These are phyloP conservation scores for Penicillium herquei DNA, from an alignment of 495 filamentous ascomycete species.

Conservation along the genomic window DNA sequence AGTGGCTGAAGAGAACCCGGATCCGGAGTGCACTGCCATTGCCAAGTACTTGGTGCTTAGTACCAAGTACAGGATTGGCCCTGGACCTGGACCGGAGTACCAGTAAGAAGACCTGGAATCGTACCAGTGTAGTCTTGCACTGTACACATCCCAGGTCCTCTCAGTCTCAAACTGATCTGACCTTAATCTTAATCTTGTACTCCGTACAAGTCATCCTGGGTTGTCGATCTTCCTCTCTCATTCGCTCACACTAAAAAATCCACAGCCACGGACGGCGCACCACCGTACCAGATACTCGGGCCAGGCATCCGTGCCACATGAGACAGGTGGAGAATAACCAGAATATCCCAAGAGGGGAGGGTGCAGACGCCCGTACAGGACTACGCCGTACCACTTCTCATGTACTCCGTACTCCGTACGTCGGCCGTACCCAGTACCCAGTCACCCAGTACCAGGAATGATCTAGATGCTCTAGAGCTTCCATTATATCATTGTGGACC, in stretches of 20 bases:
- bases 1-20: too few species aligned
- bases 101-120: too few species aligned
- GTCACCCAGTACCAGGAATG: too few species aligned
- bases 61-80: not conserved
- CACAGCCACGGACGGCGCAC: slow-evolving; percentile 22
- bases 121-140: too few species aligned
- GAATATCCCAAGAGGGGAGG: not conserved
- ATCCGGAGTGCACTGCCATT: too few species aligned
- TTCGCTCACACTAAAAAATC: slow-evolving; percentile 15
- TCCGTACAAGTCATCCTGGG: not conserved
- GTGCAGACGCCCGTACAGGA: not conserved
- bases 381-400: not conserved
- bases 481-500: not conserved
- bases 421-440: too few species aligned
- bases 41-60: not conserved
- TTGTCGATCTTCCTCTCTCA: slow-evolving; percentile 7
- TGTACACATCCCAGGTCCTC: too few species aligned
- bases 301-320: slow-evolving; percentile 11
- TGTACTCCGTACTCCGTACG: too few species aligned
- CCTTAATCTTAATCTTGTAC: not conserved
- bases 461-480: not conserved
- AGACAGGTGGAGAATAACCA: not conserved
- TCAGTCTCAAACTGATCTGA: too few species aligned
- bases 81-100: not conserved
- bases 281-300: slow-evolving; percentile 26